These are phyloP conservation scores for Boletus fagicola DNA, from an alignment of 768 basidiomycete species.

Conservation along the genomic window DNA sequence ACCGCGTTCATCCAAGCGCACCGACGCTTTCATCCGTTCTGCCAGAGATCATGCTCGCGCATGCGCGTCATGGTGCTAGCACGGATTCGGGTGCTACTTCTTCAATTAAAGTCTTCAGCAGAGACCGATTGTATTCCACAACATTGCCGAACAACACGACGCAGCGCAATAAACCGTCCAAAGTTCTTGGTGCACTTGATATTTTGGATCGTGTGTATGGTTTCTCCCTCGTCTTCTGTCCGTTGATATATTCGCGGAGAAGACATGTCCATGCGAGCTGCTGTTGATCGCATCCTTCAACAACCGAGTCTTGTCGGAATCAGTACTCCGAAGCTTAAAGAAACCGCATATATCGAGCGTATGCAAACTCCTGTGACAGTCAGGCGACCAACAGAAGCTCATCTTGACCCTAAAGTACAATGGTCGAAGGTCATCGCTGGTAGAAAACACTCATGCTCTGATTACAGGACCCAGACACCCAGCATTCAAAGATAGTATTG, in stretches of 20 bases:
- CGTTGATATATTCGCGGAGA: conserved; percentile 1
- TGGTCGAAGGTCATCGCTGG: neutral
- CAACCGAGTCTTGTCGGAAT: conserved; percentile 28
- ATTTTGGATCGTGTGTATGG: conserved; percentile 27
- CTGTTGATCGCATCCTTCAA: conserved; percentile 30
- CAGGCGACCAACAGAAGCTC: neutral
- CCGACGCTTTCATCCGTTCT: conserved; percentile 10
- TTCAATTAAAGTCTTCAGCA: neutral
- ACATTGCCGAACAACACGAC: conserved; percentile 3
- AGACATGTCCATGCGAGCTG: conserved; percentile 31
- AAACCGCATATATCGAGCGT: neutral
- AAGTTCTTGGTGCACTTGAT: conserved; percentile 27
- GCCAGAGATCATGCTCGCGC: conserved; percentile 28
- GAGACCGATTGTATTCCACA: conserved; percentile 8
- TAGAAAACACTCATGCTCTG: conserved; percentile 2
- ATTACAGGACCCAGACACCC: conserved; percentile 5
- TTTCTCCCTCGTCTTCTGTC: conserved; percentile 3
- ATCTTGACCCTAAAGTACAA: conserved; percentile 14
- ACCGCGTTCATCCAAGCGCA: neutral
- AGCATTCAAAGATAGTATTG: neutral
- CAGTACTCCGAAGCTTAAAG: neutral
- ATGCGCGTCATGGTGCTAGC: conserved; percentile 18
- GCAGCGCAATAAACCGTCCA: conserved; percentile 19
- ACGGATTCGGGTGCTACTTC: neutral
- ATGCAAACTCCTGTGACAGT: neutral